Evolutionary conservation across 352 stramenopile species (phyloP).

Genomic region (Phytophthora foliorum): DNA sequence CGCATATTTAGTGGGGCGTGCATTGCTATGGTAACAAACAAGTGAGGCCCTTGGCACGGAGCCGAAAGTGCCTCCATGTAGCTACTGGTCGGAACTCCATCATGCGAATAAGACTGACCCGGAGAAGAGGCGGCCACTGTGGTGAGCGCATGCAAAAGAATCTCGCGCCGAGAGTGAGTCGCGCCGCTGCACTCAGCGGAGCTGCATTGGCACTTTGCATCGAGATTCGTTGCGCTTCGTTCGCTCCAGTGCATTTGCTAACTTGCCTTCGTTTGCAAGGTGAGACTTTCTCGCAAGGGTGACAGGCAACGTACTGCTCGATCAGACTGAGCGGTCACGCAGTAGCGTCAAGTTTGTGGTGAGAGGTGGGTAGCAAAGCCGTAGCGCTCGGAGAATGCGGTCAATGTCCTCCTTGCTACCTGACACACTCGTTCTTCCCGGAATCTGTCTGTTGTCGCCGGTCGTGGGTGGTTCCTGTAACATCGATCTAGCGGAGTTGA

Average conservation of each 20-base stretch:
- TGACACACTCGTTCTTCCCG: conserved; percentile 24
- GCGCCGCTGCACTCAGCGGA: conserved; percentile 19
- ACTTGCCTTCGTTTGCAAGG: conserved; percentile 28
- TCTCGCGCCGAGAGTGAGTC: conserved; percentile 21
- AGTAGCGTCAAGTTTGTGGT: conserved; percentile 22
- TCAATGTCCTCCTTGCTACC: conserved; percentile 5
- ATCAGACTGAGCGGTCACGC: conserved; percentile 1
- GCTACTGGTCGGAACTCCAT: conserved; percentile 20
- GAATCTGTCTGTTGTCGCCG: conserved; percentile 26
- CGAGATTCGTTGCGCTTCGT: conserved; percentile 3
- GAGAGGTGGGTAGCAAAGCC: conserved; percentile 25
- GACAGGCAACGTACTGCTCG: not conserved
- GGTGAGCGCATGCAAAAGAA: conserved; percentile 29
- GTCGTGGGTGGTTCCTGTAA: conserved; percentile 10
- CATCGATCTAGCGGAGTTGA: conserved; percentile 4
- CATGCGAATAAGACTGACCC: not conserved
- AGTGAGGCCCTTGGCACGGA: conserved; percentile 19
- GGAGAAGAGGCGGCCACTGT: conserved; percentile 30
- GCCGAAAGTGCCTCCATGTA: conserved; percentile 9
- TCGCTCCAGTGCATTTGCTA: conserved; percentile 31
- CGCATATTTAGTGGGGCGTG: not conserved
- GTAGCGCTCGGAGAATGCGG: too few species aligned
- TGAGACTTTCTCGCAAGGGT: not conserved
- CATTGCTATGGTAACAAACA: not conserved
- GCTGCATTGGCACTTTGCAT: conserved; percentile 7